Percentiles rank a stretch among this genome's conserved stretches.
Conservation (phyloP, 257 asterid genomes). For the Capsicum chinense region DNA sequence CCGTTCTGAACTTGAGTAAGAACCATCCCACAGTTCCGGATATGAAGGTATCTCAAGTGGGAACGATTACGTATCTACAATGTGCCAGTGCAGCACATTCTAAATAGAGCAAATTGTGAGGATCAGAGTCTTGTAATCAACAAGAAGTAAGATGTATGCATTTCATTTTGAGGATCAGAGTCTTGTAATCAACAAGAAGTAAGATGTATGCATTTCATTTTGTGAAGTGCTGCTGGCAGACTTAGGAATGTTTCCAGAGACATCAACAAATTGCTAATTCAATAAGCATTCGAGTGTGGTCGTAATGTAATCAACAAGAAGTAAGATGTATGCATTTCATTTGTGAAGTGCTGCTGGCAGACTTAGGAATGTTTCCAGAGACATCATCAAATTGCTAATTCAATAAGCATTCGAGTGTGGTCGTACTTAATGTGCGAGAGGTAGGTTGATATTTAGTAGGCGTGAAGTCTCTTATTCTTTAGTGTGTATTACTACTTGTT, state of each 20-base stretch:
- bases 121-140: background rate
- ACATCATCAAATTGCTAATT: background rate
- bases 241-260: background rate
- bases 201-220: background rate
- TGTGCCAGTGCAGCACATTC: conserved; percentile 99
- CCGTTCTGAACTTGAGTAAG: conserved; percentile 69
- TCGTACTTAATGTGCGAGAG: background rate
- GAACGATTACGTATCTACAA: conserved; percentile 90
- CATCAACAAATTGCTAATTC: background rate
- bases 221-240: background rate
- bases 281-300: background rate
- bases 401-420: background rate
- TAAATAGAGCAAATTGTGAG: conserved; percentile 34
- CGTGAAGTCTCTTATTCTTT: background rate
- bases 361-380: background rate
- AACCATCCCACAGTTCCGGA: conserved; percentile 88
- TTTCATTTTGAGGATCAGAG: background rate
- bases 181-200: conserved; percentile 4
- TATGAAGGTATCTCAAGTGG: conserved; percentile 89
- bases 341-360: background rate
- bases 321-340: background rate
- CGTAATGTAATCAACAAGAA: background rate
- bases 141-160: background rate
- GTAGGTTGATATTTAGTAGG: background rate
- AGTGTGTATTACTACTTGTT: background rate